phyloP scores from a whole-genome alignment of 371 early-diverging fungal species.

The Synchytrium microbalum region DNA sequence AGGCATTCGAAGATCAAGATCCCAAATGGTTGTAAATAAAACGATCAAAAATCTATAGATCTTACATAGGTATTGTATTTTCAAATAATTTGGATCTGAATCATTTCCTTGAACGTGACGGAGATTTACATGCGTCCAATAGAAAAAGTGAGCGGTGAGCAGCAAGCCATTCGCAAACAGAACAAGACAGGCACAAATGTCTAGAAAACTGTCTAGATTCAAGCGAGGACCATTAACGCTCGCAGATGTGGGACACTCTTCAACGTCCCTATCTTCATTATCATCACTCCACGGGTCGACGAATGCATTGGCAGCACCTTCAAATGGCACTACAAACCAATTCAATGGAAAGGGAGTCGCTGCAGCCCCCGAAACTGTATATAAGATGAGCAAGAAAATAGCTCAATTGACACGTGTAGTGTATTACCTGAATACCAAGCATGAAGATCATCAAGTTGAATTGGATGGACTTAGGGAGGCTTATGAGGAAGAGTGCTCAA shows the following conservation, averaged over 20 bases:
- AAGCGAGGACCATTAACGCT: background rate
- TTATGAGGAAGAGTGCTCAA: slow-evolving; percentile 36
- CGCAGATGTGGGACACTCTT: background rate
- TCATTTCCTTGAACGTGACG: too few relatives aligned
- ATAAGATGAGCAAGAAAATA: slow-evolving; percentile 49
- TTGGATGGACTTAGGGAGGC: slow-evolving; percentile 33
- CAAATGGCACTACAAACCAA: background rate
- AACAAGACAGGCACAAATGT: too few relatives aligned
- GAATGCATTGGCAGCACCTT: background rate
- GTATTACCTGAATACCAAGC: slow-evolving; percentile 47
- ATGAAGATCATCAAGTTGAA: slow-evolving; percentile 42
- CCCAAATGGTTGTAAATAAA: too few relatives aligned
- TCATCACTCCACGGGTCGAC: background rate
- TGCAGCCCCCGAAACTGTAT: slow-evolving; percentile 21
- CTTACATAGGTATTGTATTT: too few relatives aligned
- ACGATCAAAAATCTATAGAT: too few relatives aligned
- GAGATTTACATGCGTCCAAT: too few relatives aligned
- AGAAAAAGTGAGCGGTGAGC: too few relatives aligned
- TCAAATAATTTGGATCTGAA: too few relatives aligned
- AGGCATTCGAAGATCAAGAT: too few relatives aligned
- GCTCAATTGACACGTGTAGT: slow-evolving; percentile 52
- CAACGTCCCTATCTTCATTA: background rate
- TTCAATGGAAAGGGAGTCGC: background rate
- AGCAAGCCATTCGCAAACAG: too few relatives aligned
- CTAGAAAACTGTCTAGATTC: background rate